Base-by-base conservation (phyloP, 345 rosid species). In the Eucalyptus erythrocorys region DNA sequence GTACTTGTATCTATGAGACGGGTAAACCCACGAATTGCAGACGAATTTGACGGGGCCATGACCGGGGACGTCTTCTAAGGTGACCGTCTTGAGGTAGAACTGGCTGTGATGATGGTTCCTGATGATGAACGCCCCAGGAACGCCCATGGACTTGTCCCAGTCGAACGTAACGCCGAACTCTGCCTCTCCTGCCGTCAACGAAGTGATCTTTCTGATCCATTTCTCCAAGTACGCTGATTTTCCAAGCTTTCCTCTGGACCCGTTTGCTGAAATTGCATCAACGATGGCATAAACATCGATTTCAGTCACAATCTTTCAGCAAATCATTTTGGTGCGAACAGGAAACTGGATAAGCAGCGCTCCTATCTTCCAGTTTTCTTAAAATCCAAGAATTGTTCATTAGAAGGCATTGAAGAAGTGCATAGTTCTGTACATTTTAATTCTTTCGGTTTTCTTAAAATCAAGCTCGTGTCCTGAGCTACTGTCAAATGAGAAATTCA, bases 21-120 rank as follows among this genome's bases (percentile, higher is more conserved):
- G 99, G 88, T 97, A 97, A 42, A 97, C 96, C 99, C 99, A 97
- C 32, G 99, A 97, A 89, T 95, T 96, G 93, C 99, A 97, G 66
- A 94, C 89, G 88, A 97, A 97, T 89, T 94, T 96, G 49, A 95
- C 68, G 13, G 92, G 90, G 79, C 94, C 97, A 87, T 93, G 94
- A 15, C 93, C 94, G 8, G 95, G 95, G 87, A 93, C 89, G 86
- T 93, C 90, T 61, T 94, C 92, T 24, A 96, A 91, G 30, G 96
- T 94, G 84, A 96, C 89, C 40, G 93, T 88, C 90, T 92, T 95
- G 30, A 96, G 96, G 68, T 90, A 96, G 86, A 96, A 91, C 87
- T 95, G 97, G 88, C 95, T 94, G 80, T 91, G 96, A 85, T 96
- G 99, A 43, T 94, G 87, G 90, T 96, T 95, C 91, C 89, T 94